phyloP scores from a whole-genome alignment of 805 yeast genomes.

The Starmerella ratchasimensis region DNA sequence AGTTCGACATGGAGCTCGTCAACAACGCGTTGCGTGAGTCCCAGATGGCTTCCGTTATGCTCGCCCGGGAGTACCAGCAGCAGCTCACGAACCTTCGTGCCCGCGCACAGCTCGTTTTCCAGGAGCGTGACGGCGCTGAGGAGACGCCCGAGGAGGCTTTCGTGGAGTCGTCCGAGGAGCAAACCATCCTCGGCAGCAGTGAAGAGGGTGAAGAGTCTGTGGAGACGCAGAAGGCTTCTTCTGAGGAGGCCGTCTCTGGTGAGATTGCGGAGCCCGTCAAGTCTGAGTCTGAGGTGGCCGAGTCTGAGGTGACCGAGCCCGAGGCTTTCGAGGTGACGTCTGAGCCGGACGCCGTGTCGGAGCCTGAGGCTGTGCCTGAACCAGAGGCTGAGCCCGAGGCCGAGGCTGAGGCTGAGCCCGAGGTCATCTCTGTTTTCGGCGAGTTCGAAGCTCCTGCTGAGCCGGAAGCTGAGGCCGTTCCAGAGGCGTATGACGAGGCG shows the following conservation, averaged over 20 bases:
- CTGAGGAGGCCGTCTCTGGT: background rate
- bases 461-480: too few species aligned
- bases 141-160: background rate
- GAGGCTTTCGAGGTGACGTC: background rate
- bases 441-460: too few species aligned
- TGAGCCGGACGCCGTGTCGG: background rate
- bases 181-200: background rate
- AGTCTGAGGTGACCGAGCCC: background rate
- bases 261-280: background rate
- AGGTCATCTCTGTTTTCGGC: too few species aligned
- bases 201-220: constrained; percentile 2
- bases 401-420: too few species aligned
- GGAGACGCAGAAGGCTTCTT: background rate
- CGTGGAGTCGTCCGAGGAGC: constrained; percentile 3
- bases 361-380: background rate
- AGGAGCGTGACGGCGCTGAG: constrained; percentile 11
- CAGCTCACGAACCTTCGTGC: constrained; percentile 18
- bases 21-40: constrained; percentile 21
- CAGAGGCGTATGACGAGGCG: too few species aligned
- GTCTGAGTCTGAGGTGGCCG: constrained; percentile 3
- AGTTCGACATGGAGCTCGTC: constrained; percentile 17
- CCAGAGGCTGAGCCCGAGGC: too few species aligned
- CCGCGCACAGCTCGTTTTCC: constrained; percentile 19
- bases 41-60: constrained; percentile 19
- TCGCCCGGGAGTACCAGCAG: constrained; percentile 18